Base-by-base conservation (phyloP, 2,329 filamentous ascomycete genomes). In the Pseudopyricularia javanii region DNA sequence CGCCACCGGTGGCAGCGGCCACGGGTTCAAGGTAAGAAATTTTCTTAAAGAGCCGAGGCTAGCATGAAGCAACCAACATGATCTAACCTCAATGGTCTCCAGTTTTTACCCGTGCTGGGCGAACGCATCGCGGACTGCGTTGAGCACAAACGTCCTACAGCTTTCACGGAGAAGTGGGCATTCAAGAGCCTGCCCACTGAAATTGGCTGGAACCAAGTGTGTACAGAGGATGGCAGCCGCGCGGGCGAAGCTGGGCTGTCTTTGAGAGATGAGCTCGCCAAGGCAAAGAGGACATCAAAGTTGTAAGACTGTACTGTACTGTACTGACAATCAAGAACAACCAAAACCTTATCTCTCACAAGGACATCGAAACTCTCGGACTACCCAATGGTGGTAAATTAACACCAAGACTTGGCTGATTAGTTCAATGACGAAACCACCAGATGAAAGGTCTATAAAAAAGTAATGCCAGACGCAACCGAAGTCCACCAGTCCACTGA, bases 51-150 rank as follows among this genome's bases (percentile, higher is more conserved):
- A 22, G 40, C 26, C 40, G 8, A 34, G 8, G 20, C n/a, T n/a
- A n/a, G n/a, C n/a, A n/a, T n/a, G n/a, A n/a, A n/a, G n/a, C n/a
- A n/a, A n/a, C n/a, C n/a, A n/a, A n/a, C n/a, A n/a, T n/a, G n/a
- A n/a, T n/a, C n/a, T n/a, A n/a, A n/a, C n/a, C n/a, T n/a, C n/a
- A n/a, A n/a, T 14, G 9, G 20, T 45, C 7, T 33, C 7, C n/a
- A 52, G 64, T 86, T 86, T 64, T 64, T 86, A 53, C 83, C 83
- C 0, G 75, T 85, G 5, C 68, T 86, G 12, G 83, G 83, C 8
- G 76, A 81, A 30, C 79, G 78, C 61, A 71, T 85, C 33, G 74
- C 74, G 1, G 79, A 82, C 57, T 74, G 75, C 53, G 67, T 85
- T 54, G 62, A 74, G 53, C 64, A 72, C 35, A 57, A 67, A 7